phyloP scores from a whole-genome alignment of 2,329 filamentous ascomycete species.

The Trichoderma afroharzianum region DNA sequence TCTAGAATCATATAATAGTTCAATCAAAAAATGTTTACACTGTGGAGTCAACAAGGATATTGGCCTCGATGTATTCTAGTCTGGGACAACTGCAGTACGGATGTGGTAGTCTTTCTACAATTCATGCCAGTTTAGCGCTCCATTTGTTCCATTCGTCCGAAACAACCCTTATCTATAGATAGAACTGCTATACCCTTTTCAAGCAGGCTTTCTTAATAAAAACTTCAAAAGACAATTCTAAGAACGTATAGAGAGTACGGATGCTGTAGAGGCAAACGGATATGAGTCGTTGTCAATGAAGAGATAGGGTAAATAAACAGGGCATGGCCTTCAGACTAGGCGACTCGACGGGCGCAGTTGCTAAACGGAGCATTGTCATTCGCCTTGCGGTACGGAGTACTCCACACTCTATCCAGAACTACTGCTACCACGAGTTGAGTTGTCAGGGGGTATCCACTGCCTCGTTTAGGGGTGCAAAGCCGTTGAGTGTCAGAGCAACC shows the following conservation, averaged over 20 bases:
- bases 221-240: background rate
- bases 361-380: background rate
- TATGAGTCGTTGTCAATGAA: background rate
- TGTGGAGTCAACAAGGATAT: background rate
- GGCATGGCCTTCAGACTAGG: background rate
- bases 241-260: background rate
- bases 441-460: background rate
- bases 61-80: background rate
- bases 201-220: background rate
- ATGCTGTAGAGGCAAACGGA: background rate
- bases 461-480: background rate
- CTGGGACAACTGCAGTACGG: background rate
- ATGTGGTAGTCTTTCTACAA: background rate
- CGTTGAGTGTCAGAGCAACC: background rate
- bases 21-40: background rate
- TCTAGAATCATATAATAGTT: background rate
- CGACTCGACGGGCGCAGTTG: background rate
- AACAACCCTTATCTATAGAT: background rate
- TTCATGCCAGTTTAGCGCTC: background rate
- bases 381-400: background rate
- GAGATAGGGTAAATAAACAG: background rate
- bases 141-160: background rate
- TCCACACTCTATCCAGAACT: background rate
- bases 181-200: background rate
- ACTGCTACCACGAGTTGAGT: background rate